Conservation (phyloP, 1,284 basidiomycete species). For the Termitomyces sp. region DNA sequence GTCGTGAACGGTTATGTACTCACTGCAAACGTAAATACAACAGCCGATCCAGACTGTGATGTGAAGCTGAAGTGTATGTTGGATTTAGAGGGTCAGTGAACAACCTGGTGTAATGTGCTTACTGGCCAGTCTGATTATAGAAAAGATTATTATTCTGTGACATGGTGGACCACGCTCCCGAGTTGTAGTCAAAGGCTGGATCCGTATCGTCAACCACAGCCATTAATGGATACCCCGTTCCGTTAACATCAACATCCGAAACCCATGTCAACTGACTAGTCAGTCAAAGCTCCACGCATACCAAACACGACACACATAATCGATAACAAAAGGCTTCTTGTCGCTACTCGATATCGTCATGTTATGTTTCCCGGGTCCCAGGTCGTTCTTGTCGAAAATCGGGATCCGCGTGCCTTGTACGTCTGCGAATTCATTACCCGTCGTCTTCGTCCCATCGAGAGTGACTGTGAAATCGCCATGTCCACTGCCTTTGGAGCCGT, state of each 20-base stretch:
- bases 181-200: neutral
- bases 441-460: constrained; percentile 6
- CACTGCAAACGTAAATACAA: neutral
- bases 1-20: neutral
- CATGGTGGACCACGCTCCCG: neutral
- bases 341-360: neutral
- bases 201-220: neutral
- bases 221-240: neutral
- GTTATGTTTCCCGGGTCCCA: neutral
- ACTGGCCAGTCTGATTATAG: neutral
- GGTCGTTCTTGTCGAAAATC: neutral
- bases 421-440: neutral
- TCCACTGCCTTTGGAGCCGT: constrained; percentile 7
- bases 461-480: constrained; percentile 11
- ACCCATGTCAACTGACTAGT: neutral
- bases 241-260: neutral
- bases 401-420: neutral
- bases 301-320: neutral
- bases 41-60: neutral
- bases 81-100: too few species aligned
- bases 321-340: neutral
- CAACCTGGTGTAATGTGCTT: neutral
- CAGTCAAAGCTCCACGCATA: neutral
- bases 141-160: neutral
- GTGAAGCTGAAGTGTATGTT: neutral